Base-by-base conservation (phyloP, 306 rosid species). In the Acacia crassicarpa region DNA sequence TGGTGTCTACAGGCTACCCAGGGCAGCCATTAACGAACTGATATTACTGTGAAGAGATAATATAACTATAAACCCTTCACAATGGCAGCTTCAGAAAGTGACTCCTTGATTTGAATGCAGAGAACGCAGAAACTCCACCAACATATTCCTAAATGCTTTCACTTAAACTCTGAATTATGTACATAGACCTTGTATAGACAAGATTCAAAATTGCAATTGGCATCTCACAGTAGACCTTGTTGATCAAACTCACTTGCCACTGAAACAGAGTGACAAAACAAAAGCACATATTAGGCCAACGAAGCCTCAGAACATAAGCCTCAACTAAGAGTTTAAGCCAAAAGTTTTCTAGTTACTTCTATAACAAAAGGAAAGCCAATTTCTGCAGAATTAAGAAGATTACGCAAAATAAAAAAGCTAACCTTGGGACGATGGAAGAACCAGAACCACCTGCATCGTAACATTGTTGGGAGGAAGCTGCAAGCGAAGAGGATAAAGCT, bases 401-500 rank as follows among this genome's bases (percentile, higher is more conserved):
- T 56, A 78, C 46, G 56, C 22, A 67, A 69, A 68, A 41, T 25
- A 86, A 68, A 33, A 22, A 20, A 62, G 54, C 87, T 90, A 54
- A 96, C 99, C 89, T 77, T 82, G 82, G 2, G 99, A 92, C 19
- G 84, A 77, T 0, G 91, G 83, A 14, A 86, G 90, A 83, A 96
- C 91, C 72, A 94, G 77, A 33, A 93, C 86, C 63, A 96, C 93
- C 14, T 88, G 90, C 97, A 96, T 92, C 6, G 89, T 88, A 0
- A 89, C 90, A 84, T 86, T 93, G 90, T 93, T 92, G 5, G 99
- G 99, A 81, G 99, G 99, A 78, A 96, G 97, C 87, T 93, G 99
- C 92, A 96, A 84, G 35, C 92, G 94, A 82, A 96, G 98, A 54
- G 99, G 99, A 75, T 79, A 85, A 4, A 96, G 91, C 83, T 91